phyloP scores from a whole-genome alignment of 2,329 filamentous ascomycete species.

The Verticillium albo-atrum region DNA sequence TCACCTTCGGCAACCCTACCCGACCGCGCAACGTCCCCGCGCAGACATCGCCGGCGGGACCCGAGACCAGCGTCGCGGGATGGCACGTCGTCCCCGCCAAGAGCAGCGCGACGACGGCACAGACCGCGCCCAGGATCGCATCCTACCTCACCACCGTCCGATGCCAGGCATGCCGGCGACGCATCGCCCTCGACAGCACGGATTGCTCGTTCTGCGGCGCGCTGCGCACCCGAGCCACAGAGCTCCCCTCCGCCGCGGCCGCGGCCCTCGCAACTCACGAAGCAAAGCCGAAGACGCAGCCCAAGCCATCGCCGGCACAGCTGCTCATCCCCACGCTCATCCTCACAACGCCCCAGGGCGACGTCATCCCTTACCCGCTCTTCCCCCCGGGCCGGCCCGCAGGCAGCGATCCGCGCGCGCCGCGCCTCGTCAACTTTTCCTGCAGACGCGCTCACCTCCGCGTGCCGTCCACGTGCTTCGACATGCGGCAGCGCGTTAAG shows the following conservation, averaged over 20 bases:
- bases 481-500: background rate
- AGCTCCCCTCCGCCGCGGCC: too few relatives aligned
- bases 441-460: background rate
- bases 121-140: background rate
- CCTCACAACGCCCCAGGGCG: background rate
- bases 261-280: background rate
- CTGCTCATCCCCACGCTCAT: background rate
- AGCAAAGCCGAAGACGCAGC: too few relatives aligned
- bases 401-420: background rate
- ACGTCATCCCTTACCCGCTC: background rate
- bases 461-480: background rate
- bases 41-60: background rate
- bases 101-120: too few relatives aligned
- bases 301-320: background rate
- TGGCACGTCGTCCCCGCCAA: background rate
- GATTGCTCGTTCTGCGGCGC: too few relatives aligned
- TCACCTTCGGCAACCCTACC: background rate
- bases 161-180: background rate
- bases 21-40: background rate
- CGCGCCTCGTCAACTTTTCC: background rate
- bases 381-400: background rate
- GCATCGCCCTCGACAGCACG: too few relatives aligned
- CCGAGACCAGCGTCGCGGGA: background rate
- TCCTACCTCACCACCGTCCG: background rate
- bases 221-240: too few relatives aligned